Percentiles rank a stretch among this genome's conserved stretches.
Evolutionary conservation across 2,329 filamentous ascomycete species (phyloP).

Genomic region (Scortechinia acanthostroma): DNA sequence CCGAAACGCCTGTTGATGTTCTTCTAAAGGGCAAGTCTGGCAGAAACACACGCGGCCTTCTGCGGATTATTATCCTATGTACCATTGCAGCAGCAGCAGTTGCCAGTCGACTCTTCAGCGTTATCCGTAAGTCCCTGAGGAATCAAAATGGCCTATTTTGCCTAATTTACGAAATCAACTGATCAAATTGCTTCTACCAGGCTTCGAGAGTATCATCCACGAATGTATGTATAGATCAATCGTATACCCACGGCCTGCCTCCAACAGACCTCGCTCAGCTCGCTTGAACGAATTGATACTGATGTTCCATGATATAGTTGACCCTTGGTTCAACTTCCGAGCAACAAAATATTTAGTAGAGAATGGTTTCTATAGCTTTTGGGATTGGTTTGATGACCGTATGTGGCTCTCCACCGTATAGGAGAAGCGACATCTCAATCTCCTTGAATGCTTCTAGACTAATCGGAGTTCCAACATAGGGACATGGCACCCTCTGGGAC

Average conservation of each 20-base stretch:
- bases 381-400: conserved; percentile 99
- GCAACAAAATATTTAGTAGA: conserved; percentile 95
- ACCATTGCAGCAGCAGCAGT: conserved; percentile 88
- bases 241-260: background rate
- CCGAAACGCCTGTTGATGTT: conserved; percentile 26
- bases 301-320: conserved; percentile 52
- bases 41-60: conserved; percentile 74
- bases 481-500: conserved; percentile 97
- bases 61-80: conserved; percentile 82
- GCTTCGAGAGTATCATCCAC: conserved; percentile 98
- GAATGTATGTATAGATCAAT: conserved; percentile 69
- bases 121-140: conserved; percentile 71
- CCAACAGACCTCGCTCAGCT: background rate
- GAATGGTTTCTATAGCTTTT: conserved; percentile 97
- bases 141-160: background rate
- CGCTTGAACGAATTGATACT: conserved; percentile 19
- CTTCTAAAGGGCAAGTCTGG: conserved; percentile 74
- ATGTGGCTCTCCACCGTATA: background rate
- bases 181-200: conserved; percentile 32
- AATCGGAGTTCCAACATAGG: no score
- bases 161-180: background rate
- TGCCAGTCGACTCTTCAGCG: conserved; percentile 90
- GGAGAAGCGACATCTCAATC: no score
- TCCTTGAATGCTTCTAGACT: no score
- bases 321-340: conserved; percentile 99